Evolutionary conservation across 441 rosid genomes (phyloP).

Genomic region (Erodium texanum): DNA sequence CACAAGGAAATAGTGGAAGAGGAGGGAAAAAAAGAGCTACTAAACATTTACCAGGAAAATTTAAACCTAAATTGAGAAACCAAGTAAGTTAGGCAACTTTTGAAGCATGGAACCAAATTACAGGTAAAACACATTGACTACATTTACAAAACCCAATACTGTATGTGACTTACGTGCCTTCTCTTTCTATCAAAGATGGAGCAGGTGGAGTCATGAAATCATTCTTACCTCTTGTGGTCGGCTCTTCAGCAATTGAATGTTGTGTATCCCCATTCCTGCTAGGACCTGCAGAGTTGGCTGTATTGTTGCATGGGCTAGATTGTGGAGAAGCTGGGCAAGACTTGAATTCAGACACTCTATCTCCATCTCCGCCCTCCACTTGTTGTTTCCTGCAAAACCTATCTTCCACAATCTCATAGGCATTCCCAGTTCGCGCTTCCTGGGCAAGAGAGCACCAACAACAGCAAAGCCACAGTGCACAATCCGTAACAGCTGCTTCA

Average conservation of each 20-base stretch:
- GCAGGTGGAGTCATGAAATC: constrained; percentile 62
- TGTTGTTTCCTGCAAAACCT: constrained; percentile 33
- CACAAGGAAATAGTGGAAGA: too few relatives aligned
- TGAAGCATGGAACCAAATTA: constrained; percentile 6
- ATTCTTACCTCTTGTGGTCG: constrained; percentile 25
- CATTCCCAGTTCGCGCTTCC: constrained; percentile 70
- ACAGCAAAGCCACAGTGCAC: constrained; percentile 68
- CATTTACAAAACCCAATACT: too few relatives aligned
- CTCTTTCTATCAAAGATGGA: constrained; percentile 45
- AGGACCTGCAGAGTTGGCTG: constrained; percentile 37
- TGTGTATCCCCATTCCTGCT: constrained; percentile 36
- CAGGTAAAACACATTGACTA: constrained; percentile 12
- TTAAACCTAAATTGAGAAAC: background rate
- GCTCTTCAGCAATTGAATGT: constrained; percentile 39
- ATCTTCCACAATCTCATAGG: constrained; percentile 61
- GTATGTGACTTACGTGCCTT: too few relatives aligned
- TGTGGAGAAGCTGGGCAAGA: constrained; percentile 30
- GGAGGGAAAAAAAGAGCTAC: too few relatives aligned
- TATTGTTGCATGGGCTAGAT: constrained; percentile 24
- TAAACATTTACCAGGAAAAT: background rate
- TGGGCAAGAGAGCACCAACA: constrained; percentile 93
- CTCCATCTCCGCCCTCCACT: constrained; percentile 23
- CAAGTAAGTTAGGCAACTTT: background rate
- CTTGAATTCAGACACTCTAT: constrained; percentile 24
- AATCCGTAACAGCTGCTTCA: constrained; percentile 43